Conservation (phyloP, 192 early-diverging fungal genomes). For the Coemansia sp. region DNA sequence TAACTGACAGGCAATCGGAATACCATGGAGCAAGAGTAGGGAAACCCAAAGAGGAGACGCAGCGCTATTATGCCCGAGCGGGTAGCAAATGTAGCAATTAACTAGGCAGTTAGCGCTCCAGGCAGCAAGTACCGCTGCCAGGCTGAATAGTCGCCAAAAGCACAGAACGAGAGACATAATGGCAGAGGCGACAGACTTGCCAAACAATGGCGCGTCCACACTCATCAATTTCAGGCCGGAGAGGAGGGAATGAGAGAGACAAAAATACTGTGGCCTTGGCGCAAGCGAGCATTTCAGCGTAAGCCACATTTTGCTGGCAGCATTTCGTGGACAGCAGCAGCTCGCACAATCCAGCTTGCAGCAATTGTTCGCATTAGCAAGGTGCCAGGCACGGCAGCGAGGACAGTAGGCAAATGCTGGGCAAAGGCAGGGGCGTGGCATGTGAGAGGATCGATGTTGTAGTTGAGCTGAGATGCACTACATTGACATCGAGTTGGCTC, state of each 20-base stretch:
- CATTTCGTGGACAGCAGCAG: background rate
- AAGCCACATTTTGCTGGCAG: constrained; percentile 4
- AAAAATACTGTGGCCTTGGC: background rate
- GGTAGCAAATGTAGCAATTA: background rate
- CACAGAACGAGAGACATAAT: background rate
- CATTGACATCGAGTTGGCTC: background rate
- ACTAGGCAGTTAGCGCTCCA: background rate
- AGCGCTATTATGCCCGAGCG: background rate
- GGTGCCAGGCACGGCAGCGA: background rate
- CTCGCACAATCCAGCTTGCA: background rate
- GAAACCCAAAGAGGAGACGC: background rate
- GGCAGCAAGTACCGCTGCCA: background rate
- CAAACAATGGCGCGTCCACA: background rate
- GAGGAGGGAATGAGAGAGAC: background rate
- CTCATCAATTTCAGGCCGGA: background rate
- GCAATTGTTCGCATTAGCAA: background rate
- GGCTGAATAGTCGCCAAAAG: background rate
- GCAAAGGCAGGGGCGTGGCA: background rate
- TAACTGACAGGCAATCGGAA: background rate
- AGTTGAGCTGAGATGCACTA: background rate
- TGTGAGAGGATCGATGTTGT: background rate
- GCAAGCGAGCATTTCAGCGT: background rate
- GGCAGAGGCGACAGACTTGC: background rate
- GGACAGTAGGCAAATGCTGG: background rate
- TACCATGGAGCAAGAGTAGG: background rate